phyloP scores from a whole-genome alignment of 2,329 filamentous ascomycete genomes.

The Aureobasidium namibiae region DNA sequence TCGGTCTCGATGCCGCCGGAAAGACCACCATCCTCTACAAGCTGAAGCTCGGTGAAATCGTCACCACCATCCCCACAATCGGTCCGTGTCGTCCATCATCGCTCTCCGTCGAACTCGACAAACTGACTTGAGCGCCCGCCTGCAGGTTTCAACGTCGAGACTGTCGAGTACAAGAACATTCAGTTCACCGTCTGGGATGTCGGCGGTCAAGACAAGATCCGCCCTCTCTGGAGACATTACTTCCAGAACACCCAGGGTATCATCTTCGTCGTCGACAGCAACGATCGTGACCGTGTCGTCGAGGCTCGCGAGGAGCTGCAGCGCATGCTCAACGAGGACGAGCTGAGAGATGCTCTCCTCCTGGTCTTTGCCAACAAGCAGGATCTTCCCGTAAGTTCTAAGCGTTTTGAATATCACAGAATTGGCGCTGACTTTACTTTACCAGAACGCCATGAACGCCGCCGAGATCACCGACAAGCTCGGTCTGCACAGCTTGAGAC shows the following conservation, averaged over 20 bases:
- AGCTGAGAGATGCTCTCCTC: slow-evolving; percentile 92
- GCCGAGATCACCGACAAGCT: slow-evolving; percentile 99
- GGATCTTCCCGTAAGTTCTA: slow-evolving; percentile 71
- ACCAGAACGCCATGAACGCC: slow-evolving; percentile 98
- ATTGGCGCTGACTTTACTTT: not conserved
- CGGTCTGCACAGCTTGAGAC: slow-evolving; percentile 96
- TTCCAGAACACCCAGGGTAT: slow-evolving; percentile 92
- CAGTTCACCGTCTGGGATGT: slow-evolving; percentile 99
- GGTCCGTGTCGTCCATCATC: slow-evolving; percentile 36
- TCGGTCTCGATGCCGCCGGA: slow-evolving; percentile 93
- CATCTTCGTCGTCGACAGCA: slow-evolving; percentile 97
- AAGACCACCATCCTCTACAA: slow-evolving; percentile 99
- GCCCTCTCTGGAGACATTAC: slow-evolving; percentile 95
- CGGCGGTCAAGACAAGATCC: slow-evolving; percentile 97
- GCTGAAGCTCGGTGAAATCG: slow-evolving; percentile 95
- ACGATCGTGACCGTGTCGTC: slow-evolving; percentile 81
- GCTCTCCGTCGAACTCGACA: not conserved
- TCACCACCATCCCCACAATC: slow-evolving; percentile 96
- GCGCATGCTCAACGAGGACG: slow-evolving; percentile 94
- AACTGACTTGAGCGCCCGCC: slow-evolving; percentile 1
- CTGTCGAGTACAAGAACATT: slow-evolving; percentile 97
- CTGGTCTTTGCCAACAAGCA: slow-evolving; percentile 99
- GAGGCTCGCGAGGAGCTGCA: slow-evolving; percentile 91
- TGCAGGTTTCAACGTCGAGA: slow-evolving; percentile 90
- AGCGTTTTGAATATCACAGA: not conserved